Base-by-base conservation (phyloP, 2,329 filamentous ascomycete species). In the Curvularia lunata region DNA sequence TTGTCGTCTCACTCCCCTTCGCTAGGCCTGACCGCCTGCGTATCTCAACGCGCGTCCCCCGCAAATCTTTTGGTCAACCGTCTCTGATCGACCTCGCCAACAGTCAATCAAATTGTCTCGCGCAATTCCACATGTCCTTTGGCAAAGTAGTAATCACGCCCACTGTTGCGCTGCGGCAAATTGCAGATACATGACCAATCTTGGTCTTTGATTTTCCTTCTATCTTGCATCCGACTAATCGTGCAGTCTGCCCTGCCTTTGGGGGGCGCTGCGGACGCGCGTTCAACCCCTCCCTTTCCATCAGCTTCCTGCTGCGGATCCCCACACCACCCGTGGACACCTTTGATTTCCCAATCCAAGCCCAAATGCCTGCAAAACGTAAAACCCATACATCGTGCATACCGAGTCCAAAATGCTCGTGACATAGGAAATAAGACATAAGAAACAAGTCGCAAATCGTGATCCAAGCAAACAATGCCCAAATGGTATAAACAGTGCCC, bases 401-500 rank as follows among this genome's bases (percentile, higher is more conserved):
- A 56, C 41, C 10, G 42, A 59, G 43, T 50, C 43, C 51, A 50
- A 59, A 57, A 61, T 64, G 68, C 64, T 66, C 70, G 58, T 75
- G 55, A 70, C 62, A 71, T 67, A 63, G 28, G 46, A 56, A 52
- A 56, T 55, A 49, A 50, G 9, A 74, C 71, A 74, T 67, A 74
- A 48, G 70, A 70, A 30, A 46, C n/a, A n/a, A 62, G 48, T 63
- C 63, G 59, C 59, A 51, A 54, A 59, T 66, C 66, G 62, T 70
- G 21, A 68, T 49, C 23, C 65, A 56, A 48, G 48, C 60, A 56
- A 48, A 51, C 59, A 61, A 61, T 69, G 66, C 64, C 66, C 58
- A 69, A 63, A 71, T 71, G 69, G 49, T 75, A 74, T 75, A 74
- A 69, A 65, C 56, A 52, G 65, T 68, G 71, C 61, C 61, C 60